phyloP scores from a whole-genome alignment of 139 green algal genomes.

The Chlorella vulgaris region DNA sequence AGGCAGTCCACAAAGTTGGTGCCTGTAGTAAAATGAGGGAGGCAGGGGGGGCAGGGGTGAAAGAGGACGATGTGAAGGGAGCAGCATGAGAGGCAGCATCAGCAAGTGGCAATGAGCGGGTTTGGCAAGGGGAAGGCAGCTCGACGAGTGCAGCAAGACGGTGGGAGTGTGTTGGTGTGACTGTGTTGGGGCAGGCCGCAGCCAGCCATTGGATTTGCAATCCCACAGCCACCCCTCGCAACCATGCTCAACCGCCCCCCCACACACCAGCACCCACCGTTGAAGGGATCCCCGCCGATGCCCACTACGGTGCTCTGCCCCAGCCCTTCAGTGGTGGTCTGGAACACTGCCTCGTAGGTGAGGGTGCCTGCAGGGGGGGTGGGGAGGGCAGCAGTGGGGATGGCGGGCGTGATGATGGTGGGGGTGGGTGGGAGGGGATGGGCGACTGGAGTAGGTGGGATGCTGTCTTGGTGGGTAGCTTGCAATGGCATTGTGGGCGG shows the following conservation, averaged over 20 bases:
- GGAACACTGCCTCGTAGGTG: constrained; percentile 98
- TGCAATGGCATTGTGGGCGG: too few relatives aligned
- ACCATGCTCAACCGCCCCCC: too few relatives aligned
- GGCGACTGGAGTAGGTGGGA: too few relatives aligned
- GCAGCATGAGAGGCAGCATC: background rate
- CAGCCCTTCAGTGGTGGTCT: constrained; percentile 92
- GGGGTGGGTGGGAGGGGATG: background rate
- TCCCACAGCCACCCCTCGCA: background rate
- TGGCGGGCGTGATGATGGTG: background rate
- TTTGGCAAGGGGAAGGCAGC: too few relatives aligned
- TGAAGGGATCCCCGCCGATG: constrained; percentile 94
- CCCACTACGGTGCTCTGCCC: constrained; percentile 96
- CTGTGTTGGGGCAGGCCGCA: too few relatives aligned
- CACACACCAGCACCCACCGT: constrained; percentile 53
- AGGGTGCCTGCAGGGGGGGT: constrained; percentile 77
- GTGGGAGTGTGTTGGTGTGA: too few relatives aligned
- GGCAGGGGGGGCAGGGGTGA: background rate
- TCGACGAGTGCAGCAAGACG: too few relatives aligned
- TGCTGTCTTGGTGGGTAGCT: too few relatives aligned
- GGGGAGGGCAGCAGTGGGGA: background rate
- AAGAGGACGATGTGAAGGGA: background rate
- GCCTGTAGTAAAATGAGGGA: constrained; percentile 29
- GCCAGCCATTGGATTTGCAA: too few relatives aligned
- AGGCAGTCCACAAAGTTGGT: constrained; percentile 99
- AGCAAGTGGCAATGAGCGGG: too few relatives aligned